Evolutionary conservation across 192 early-diverging fungal species (phyloP).

Genomic region (Coemansia sp.): DNA sequence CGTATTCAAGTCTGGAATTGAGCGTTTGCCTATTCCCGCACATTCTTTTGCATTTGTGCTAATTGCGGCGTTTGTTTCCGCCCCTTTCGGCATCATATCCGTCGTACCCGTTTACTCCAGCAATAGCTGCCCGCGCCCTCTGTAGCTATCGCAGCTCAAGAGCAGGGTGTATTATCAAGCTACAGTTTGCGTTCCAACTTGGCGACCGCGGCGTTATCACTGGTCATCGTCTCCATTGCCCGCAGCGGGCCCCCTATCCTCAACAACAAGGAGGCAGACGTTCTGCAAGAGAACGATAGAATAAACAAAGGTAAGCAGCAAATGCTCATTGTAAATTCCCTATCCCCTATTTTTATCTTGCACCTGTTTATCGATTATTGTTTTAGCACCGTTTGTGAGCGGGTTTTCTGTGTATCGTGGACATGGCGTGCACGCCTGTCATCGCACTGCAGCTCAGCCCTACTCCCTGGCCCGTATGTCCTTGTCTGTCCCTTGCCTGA

Average conservation of each 20-base stretch:
- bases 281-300: not conserved
- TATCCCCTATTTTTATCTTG: not conserved
- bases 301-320: constrained; percentile 10
- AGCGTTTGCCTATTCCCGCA: not conserved
- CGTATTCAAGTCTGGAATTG: not conserved
- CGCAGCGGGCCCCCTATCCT: not conserved
- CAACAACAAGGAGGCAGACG: not conserved
- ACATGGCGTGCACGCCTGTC: constrained; percentile 7
- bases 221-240: not conserved
- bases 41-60: constrained; percentile 1
- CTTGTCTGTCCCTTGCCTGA: not conserved
- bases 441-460: not conserved
- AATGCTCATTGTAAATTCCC: not conserved
- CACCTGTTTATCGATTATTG: constrained; percentile 7
- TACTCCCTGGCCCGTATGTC: not conserved
- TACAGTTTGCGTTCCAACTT: not conserved
- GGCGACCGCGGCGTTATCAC: not conserved
- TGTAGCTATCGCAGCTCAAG: not conserved
- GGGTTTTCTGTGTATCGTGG: not conserved
- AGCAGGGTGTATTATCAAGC: not conserved
- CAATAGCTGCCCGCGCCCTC: not conserved
- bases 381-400: not conserved
- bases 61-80: not conserved
- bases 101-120: not conserved
- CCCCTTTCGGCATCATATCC: not conserved